phyloP scores from a whole-genome alignment of 306 rosid genomes.

The Cicer yamashitae region DNA sequence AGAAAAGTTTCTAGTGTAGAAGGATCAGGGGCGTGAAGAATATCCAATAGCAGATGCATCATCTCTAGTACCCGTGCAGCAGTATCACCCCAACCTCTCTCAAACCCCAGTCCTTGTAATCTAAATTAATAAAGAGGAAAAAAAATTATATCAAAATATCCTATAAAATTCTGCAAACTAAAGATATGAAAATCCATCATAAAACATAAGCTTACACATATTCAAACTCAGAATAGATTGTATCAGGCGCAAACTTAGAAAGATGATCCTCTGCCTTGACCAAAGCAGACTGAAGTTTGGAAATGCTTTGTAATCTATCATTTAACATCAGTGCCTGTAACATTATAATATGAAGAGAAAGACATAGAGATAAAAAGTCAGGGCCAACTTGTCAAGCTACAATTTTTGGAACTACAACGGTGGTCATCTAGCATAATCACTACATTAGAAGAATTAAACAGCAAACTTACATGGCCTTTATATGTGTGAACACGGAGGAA shows the following conservation, averaged over 20 bases:
- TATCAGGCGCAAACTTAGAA: constrained; percentile 62
- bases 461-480: constrained; percentile 73
- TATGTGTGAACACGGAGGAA: constrained; percentile 85
- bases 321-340: constrained; percentile 83
- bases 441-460: constrained; percentile 10
- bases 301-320: constrained; percentile 66
- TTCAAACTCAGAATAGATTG: constrained; percentile 74
- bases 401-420: not conserved
- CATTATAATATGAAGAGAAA: constrained; percentile 36
- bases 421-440: constrained; percentile 16
- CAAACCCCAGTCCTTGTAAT: constrained; percentile 92
- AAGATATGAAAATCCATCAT: constrained; percentile 19
- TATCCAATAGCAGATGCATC: constrained; percentile 85
- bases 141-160: constrained; percentile 7
- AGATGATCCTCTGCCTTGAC: constrained; percentile 81
- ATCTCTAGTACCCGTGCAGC: constrained; percentile 69
- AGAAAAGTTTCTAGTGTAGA: constrained; percentile 83
- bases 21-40: constrained; percentile 96
- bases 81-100: constrained; percentile 92
- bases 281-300: constrained; percentile 75
- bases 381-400: not conserved
- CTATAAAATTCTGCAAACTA: not conserved
- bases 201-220: constrained; percentile 62
- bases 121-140: constrained; percentile 49
- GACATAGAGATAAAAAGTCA: not conserved